Evolutionary conservation across 2,329 filamentous ascomycete species (phyloP).

Genomic region (Penicillium nordicum): DNA sequence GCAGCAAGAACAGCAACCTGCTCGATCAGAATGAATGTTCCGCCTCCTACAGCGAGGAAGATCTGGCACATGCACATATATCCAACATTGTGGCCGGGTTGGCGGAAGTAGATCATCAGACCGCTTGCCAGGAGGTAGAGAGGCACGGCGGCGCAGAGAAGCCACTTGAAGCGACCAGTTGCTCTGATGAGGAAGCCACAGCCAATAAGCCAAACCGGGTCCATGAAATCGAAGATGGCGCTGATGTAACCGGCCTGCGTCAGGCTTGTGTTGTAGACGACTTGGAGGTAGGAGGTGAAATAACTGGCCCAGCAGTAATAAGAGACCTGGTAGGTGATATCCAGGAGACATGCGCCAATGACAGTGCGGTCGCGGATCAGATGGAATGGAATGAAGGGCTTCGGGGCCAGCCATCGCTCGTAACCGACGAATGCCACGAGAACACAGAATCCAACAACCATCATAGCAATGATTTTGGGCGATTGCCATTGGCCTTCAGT

Average conservation of each 20-base stretch:
- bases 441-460: constrained; percentile 52
- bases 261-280: constrained; percentile 30
- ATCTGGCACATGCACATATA: constrained; percentile 59
- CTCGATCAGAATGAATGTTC: constrained; percentile 51
- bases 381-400: constrained; percentile 48
- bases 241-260: constrained; percentile 40
- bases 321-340: constrained; percentile 29
- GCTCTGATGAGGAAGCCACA: constrained; percentile 49
- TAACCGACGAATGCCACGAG: constrained; percentile 53
- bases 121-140: constrained; percentile 53
- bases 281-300: constrained; percentile 24
- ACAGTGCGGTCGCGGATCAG: constrained; percentile 24
- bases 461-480: constrained; percentile 48
- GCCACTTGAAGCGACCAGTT: constrained; percentile 53
- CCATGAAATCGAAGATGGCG: constrained; percentile 50
- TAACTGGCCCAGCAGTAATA: constrained; percentile 32
- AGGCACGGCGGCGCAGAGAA: constrained; percentile 52
- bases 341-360: constrained; percentile 27
- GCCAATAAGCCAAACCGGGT: constrained; percentile 21
- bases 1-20: constrained; percentile 56
- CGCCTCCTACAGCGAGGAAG: constrained; percentile 55
- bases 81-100: constrained; percentile 45
- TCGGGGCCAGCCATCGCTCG: constrained; percentile 51
- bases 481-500: constrained; percentile 42
- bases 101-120: constrained; percentile 57